Evolutionary conservation across 2,329 filamentous ascomycete genomes (phyloP), one percentile per base, ranked within the genome.

Genomic region (Saccharata proteae): DNA sequence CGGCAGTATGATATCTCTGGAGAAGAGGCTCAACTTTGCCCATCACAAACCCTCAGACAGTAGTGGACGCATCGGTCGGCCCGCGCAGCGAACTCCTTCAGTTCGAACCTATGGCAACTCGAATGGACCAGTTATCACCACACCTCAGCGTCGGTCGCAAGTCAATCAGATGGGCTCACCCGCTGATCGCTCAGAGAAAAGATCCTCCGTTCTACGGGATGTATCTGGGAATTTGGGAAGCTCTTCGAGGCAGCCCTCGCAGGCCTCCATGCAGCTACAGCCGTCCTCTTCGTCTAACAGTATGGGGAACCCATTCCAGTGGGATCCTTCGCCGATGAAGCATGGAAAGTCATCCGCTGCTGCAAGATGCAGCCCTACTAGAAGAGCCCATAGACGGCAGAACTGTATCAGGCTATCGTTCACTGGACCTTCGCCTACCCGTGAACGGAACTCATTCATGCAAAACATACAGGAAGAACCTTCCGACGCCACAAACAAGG

Each of bases 351-450:
- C 59, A 8, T 62, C 59, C 6, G 57, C n/a, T n/a, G n/a, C 57
- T 0, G 27, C 62, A 37, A 63, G 63, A 40, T 56, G 58, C 1
- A 62, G 58, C 27, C 59, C 61, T 2, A 56, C 52, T 29, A 55
- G 57, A 13, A 61, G 59, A 40, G 57, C 57, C 2, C 58, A 63
- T 37, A 46, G 48, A 22, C 41, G 59, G 23, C 58, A 60, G 37
- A 62, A 61, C 25, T 61, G 57, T 35, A 60, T 65, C 9, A 52
- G 61, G 4, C 59, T 64, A 14, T 62, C 57, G 2, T 41, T 63
- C 3, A 52, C 51, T 57, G 3, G 49, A 60, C 8, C 43, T 62
- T 13, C 58, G 58, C 0, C 56, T 56, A 9, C 39, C 37, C 3
- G 54, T 4, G 45, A 47, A 2, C 60, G 54, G 24, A 51, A 52